Base-by-base conservation (phyloP, 2,329 filamentous ascomycete genomes). In the Epichloe scottii region DNA sequence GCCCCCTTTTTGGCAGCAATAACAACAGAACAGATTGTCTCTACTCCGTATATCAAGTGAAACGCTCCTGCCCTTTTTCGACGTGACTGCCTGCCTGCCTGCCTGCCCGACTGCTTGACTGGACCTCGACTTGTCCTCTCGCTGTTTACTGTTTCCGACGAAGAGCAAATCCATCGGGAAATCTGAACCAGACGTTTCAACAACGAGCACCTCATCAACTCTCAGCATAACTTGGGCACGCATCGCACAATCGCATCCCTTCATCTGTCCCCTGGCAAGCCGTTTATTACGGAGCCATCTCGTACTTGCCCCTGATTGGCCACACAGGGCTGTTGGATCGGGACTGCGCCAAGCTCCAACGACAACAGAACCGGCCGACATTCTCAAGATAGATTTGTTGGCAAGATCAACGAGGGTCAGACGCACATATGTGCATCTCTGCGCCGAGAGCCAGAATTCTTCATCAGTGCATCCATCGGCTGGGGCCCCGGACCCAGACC, bases 1-100 rank as follows among this genome's bases (percentile, higher is more conserved):
- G 34, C 34, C 34, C 34, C 34, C n/a, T n/a, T n/a, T 35, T 35
- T 2, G 2, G 38, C n/a, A 42, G 40, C 40, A 42, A 23, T 4
- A 23, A 17, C 17, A 23, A 17, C 17, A 23, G 11, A 14, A 45
- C 26, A 30, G 26, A 30, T 30, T 11, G 26, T 11, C 26, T 30
- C 3, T 21, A 21, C 21, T n/a, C n/a, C n/a, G 11, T 4, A 10
- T 30, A 30, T 30, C 19, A 21, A 41, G 38, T 48, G 46, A 48
- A 48, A 48, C 38, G 46, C 38, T 40, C 46, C 46, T 48, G 46
- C 46, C 46, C 46, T n/a, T 39, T 37, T n/a, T 38, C 35, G 15
- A n/a, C 35, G 35, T 23, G 11, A 2, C 41, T 44, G 23, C 41
- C 40, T 19, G 19, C 19, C 11, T 41, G 23, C 23, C 6, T 30